phyloP scores from a whole-genome alignment of 768 basidiomycete genomes.

The Tulasnella sp. region DNA sequence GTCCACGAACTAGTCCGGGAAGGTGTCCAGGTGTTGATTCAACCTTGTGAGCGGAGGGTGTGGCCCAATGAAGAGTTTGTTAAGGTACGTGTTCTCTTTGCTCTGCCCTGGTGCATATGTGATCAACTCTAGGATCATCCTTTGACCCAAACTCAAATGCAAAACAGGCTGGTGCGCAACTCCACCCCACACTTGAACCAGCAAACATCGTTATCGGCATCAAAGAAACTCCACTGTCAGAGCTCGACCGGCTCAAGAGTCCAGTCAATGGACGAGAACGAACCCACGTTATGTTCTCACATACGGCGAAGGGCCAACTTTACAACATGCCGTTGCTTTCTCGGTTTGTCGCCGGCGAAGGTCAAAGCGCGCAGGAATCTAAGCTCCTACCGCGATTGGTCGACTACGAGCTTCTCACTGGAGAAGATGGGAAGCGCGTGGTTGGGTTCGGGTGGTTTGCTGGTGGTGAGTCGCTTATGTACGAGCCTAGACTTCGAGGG shows the following conservation, averaged over 20 bases:
- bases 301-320: constrained; percentile 72
- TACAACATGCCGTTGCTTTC: constrained; percentile 79
- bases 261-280: constrained; percentile 39
- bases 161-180: constrained; percentile 64
- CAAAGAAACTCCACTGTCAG: constrained; percentile 70
- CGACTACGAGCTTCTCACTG: constrained; percentile 79
- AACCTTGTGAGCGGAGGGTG: constrained; percentile 67
- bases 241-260: constrained; percentile 42
- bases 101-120: background rate
- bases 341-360: constrained; percentile 41
- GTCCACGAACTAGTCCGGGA: constrained; percentile 53
- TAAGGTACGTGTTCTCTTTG: constrained; percentile 41
- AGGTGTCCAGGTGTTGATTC: constrained; percentile 60
- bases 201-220: constrained; percentile 80
- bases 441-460: constrained; percentile 92
- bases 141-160: background rate
- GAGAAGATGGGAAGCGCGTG: constrained; percentile 54
- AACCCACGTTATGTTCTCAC: constrained; percentile 87
- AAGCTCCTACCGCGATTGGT: constrained; percentile 41
- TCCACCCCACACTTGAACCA: constrained; percentile 47
- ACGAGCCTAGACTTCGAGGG: background rate
- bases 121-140: background rate
- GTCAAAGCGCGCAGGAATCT: background rate
- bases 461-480: constrained; percentile 49
- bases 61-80: constrained; percentile 57